Evolutionary conservation across 371 early-diverging fungal species (phyloP).

Genomic region (Mucor sp.): DNA sequence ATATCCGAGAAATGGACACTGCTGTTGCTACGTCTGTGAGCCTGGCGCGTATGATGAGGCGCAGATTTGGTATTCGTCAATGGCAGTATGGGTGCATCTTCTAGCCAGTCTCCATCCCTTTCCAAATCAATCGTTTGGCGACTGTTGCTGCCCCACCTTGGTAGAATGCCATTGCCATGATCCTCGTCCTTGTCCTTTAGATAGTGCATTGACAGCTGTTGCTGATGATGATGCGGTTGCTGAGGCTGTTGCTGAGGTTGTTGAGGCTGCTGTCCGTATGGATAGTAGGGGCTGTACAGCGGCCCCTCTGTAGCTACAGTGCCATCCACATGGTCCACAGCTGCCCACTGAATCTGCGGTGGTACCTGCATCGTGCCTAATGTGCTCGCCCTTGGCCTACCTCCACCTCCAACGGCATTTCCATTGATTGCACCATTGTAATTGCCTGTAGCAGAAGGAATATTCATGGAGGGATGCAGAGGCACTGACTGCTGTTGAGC

Average conservation of each 20-base stretch:
- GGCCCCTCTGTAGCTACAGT: slow-evolving; percentile 11
- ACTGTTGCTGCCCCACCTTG: slow-evolving; percentile 13
- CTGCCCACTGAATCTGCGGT: slow-evolving; percentile 38
- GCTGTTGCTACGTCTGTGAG: slow-evolving; percentile 41
- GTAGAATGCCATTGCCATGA: not conserved
- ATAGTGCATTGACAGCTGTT: not conserved
- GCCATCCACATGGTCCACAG: slow-evolving; percentile 18
- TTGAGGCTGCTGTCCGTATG: slow-evolving; percentile 16
- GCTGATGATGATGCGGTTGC: not conserved
- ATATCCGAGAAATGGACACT: slow-evolving; percentile 34
- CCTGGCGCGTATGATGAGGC: not conserved
- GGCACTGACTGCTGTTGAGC: not conserved
- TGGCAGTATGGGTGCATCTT: slow-evolving; percentile 5
- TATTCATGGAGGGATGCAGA: not conserved
- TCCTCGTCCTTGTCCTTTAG: not conserved
- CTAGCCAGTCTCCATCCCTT: slow-evolving; percentile 34
- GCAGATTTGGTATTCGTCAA: slow-evolving; percentile 6
- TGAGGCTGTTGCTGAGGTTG: not conserved
- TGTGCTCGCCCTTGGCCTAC: slow-evolving; percentile 48
- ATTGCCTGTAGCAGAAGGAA: slow-evolving; percentile 5
- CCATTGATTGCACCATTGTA: not conserved
- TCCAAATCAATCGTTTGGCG: slow-evolving; percentile 25
- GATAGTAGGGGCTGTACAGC: slow-evolving; percentile 21
- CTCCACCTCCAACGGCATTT: not conserved
- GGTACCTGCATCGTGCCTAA: slow-evolving; percentile 45